Conservation (phyloP, 805 yeast species). For the Clavispora carvajalis region DNA sequence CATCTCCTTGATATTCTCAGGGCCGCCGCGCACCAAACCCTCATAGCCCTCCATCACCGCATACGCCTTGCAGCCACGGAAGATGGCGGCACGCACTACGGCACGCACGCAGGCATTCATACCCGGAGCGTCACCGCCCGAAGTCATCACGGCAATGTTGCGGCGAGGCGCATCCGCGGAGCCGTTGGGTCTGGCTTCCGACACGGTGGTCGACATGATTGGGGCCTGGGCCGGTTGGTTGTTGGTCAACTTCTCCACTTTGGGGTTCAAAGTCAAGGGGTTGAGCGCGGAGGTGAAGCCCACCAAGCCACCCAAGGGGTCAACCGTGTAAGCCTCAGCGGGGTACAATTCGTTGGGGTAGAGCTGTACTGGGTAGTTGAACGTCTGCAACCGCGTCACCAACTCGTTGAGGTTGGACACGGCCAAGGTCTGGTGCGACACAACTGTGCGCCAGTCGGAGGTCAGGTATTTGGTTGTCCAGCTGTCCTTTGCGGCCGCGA, state of each 20-base stretch:
- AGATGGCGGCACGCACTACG: slow-evolving; percentile 63
- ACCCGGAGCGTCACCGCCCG: slow-evolving; percentile 82
- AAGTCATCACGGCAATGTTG: slow-evolving; percentile 71
- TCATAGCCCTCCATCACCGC: slow-evolving; percentile 73
- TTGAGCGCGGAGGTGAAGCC: slow-evolving; percentile 69
- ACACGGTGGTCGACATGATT: slow-evolving; percentile 8
- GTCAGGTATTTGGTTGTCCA: slow-evolving; percentile 15
- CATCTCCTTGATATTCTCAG: slow-evolving; percentile 50
- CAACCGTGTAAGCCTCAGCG: slow-evolving; percentile 62
- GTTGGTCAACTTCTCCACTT: slow-evolving; percentile 25
- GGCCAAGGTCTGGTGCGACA: slow-evolving; percentile 43
- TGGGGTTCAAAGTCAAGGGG: slow-evolving; percentile 49
- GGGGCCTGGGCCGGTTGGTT: slow-evolving; percentile 3
- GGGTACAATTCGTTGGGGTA: slow-evolving; percentile 74
- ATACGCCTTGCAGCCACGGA: slow-evolving; percentile 58
- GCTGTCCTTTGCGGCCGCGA: slow-evolving; percentile 10
- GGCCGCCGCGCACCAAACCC: slow-evolving; percentile 66
- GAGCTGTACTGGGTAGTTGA: slow-evolving; percentile 42
- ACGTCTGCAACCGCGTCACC: slow-evolving; percentile 27
- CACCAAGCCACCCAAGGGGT: slow-evolving; percentile 77
- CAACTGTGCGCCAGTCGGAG: slow-evolving; percentile 48
- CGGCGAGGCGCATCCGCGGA: neutral
- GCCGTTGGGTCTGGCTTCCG: slow-evolving; percentile 4
- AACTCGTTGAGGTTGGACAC: slow-evolving; percentile 36
- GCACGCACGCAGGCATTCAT: slow-evolving; percentile 77